These are phyloP conservation scores for Megacollybia marginata DNA, from an alignment of 768 basidiomycete genomes.

Conservation along the genomic window DNA sequence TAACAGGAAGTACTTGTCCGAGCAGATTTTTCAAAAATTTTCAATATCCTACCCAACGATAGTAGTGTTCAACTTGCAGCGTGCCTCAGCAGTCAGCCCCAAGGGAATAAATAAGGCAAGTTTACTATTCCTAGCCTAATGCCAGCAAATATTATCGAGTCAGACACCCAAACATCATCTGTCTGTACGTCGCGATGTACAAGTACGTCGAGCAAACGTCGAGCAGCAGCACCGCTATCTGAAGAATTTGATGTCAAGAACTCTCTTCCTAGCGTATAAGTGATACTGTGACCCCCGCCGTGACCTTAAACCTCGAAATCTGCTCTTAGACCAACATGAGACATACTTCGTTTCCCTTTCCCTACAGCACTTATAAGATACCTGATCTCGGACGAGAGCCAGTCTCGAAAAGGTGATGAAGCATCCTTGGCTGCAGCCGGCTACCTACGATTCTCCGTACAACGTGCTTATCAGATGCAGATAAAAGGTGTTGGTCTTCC, in stretches of 20 bases:
- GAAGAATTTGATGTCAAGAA: conserved; percentile 88
- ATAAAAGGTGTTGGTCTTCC: conserved; percentile 42
- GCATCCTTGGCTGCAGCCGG: conserved; percentile 84
- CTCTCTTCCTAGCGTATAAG: conserved; percentile 99
- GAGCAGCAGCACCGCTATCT: conserved; percentile 99
- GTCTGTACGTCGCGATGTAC: conserved; percentile 97
- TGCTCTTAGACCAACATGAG: conserved; percentile 92
- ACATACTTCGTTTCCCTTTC: too few relatives aligned
- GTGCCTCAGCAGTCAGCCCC: too few relatives aligned
- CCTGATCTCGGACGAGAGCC: conserved; percentile 80
- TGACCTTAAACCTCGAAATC: conserved; percentile 97
- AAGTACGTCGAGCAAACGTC: conserved; percentile 99
- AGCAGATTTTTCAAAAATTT: too few relatives aligned
- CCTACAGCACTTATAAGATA: too few relatives aligned
- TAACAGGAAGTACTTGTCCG: too few relatives aligned
- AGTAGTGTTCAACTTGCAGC: too few relatives aligned
- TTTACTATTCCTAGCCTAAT: too few relatives aligned
- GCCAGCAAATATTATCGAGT: too few relatives aligned
- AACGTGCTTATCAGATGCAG: conserved; percentile 73
- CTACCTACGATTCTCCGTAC: conserved; percentile 45
- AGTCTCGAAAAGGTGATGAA: conserved; percentile 74
- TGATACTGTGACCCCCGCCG: too few relatives aligned
- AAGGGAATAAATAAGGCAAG: too few relatives aligned
- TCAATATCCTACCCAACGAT: too few relatives aligned
- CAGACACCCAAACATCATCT: conserved; percentile 97